Conservation (phyloP, 257 asterid species). For the Eucommia ulmoides region DNA sequence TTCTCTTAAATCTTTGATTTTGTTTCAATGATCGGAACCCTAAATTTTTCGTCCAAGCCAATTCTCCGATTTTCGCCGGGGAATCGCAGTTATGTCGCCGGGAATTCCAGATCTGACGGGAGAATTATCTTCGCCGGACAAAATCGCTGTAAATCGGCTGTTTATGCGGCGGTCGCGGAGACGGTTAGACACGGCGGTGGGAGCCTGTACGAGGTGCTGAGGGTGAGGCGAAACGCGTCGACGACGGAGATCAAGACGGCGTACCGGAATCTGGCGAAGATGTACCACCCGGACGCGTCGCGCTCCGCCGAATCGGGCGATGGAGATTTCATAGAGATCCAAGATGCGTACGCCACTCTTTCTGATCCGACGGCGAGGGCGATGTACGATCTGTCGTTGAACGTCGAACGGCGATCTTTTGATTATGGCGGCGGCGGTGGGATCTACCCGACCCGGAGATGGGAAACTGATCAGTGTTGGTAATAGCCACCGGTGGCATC, state of each 20-base stretch:
- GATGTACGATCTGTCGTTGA: slow-evolving; percentile 41
- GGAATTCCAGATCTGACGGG: not conserved
- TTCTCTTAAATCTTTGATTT: not conserved
- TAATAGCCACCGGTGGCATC: too few species aligned
- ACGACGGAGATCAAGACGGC: slow-evolving; percentile 70
- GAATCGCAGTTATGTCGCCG: not conserved
- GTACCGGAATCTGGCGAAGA: slow-evolving; percentile 73
- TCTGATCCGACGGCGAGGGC: slow-evolving; percentile 75
- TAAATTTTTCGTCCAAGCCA: slow-evolving; percentile 3
- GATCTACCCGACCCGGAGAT: slow-evolving; percentile 50
- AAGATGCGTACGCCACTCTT: slow-evolving; percentile 57
- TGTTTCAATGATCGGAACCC: slow-evolving; percentile 13
- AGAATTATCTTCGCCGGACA: not conserved
- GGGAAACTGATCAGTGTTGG: slow-evolving; percentile 99
- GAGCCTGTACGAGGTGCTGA: slow-evolving; percentile 60
- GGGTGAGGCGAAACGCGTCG: slow-evolving; percentile 56
- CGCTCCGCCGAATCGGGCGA: slow-evolving; percentile 43
- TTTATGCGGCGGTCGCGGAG: slow-evolving; percentile 39
- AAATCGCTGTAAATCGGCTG: not conserved
- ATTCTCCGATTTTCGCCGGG: slow-evolving; percentile 1
- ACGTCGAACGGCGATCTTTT: slow-evolving; percentile 14
- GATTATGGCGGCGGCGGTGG: slow-evolving; percentile 20
- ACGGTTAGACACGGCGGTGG: slow-evolving; percentile 6
- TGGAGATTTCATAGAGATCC: slow-evolving; percentile 63
- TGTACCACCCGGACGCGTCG: slow-evolving; percentile 70